These are phyloP conservation scores for Russula sp. DNA, from an alignment of 768 basidiomycete genomes.

Conservation along the genomic window DNA sequence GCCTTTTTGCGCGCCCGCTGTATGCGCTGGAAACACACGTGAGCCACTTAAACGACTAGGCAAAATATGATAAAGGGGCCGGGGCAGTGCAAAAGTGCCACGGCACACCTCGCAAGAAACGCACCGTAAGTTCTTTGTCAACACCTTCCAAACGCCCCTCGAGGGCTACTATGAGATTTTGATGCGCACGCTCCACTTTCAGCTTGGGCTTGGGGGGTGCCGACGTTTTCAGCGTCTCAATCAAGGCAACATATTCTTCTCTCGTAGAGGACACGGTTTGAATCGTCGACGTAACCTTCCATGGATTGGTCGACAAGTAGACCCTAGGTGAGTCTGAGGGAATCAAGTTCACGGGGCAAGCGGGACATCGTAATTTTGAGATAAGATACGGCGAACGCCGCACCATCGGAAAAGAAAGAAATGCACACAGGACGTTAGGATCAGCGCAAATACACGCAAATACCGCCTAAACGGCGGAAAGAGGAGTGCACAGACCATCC, in stretches of 20 bases:
- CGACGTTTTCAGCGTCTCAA: constrained; percentile 53
- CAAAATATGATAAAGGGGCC: background rate
- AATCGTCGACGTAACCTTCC: constrained; percentile 81
- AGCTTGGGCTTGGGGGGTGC: constrained; percentile 42
- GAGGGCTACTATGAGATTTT: constrained; percentile 52
- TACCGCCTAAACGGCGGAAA: constrained; percentile 33
- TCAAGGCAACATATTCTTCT: constrained; percentile 62
- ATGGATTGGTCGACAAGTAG: constrained; percentile 82
- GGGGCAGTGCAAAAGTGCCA: constrained; percentile 6
- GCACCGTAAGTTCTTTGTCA: constrained; percentile 65
- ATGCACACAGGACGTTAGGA: constrained; percentile 33
- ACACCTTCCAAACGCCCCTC: constrained; percentile 60
- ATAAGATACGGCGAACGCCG: constrained; percentile 34
- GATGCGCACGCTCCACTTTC: constrained; percentile 57
- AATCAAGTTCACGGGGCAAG: constrained; percentile 7
- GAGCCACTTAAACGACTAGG: background rate
- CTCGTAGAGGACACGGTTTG: constrained; percentile 63
- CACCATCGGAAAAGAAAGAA: constrained; percentile 40
- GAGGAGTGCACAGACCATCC: constrained; percentile 72
- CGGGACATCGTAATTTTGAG: constrained; percentile 26
- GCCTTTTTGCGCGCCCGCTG: constrained; percentile 64
- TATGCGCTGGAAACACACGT: constrained; percentile 49
- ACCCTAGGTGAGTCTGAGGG: constrained; percentile 73
- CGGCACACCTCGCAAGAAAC: constrained; percentile 31
- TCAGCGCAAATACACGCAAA: constrained; percentile 67